Evolutionary conservation across 257 asterid species (phyloP).

Genomic region (Ocimum tenuiflorum): DNA sequence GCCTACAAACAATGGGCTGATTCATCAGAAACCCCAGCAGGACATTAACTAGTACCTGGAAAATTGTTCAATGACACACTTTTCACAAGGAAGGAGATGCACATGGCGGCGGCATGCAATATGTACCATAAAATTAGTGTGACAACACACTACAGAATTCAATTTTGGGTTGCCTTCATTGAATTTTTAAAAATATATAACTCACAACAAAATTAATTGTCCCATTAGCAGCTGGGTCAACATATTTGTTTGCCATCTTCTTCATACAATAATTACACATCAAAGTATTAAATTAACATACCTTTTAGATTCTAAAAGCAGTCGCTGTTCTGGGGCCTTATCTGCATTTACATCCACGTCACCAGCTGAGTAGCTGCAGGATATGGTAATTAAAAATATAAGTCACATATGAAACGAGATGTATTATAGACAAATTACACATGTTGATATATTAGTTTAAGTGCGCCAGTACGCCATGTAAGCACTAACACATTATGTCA

Average conservation of each 20-base stretch:
- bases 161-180: background rate
- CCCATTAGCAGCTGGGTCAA: conserved; percentile 4
- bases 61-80: background rate
- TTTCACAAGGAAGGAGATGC: background rate
- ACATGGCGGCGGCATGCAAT: too few relatives aligned
- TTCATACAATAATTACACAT: background rate
- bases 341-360: conserved; percentile 45
- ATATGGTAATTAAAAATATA: conserved; percentile 5
- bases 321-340: conserved; percentile 49
- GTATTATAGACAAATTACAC: background rate
- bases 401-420: conserved; percentile 16
- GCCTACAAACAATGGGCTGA: conserved; percentile 4
- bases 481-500: background rate
- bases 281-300: conserved; percentile 15
- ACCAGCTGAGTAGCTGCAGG: conserved; percentile 59
- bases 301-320: conserved; percentile 76
- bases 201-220: background rate
- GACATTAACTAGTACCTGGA: background rate
- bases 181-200: background rate
- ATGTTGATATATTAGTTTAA: background rate
- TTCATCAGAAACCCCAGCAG: background rate
- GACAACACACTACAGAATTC: background rate
- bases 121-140: background rate
- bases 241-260: background rate
- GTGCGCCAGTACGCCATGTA: background rate